A percentile compares a stretch with the other conserved stretches of the same genome.
phyloP scores from a whole-genome alignment of 106 monocot genomes.

The Allium sativum region DNA sequence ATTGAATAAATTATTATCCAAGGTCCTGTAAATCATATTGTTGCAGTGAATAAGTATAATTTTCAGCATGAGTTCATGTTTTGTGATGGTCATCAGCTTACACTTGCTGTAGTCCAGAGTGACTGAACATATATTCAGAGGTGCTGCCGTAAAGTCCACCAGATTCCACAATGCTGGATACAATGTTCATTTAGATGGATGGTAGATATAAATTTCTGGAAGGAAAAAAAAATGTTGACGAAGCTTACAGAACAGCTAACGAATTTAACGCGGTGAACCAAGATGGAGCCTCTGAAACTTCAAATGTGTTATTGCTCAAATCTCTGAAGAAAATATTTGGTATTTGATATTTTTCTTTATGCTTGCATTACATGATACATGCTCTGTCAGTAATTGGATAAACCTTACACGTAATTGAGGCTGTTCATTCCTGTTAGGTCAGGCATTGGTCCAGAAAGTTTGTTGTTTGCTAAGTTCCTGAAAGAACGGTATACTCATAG shows the following conservation, averaged over 20 bases:
- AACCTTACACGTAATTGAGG: no score
- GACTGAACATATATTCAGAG: conserved; percentile 20
- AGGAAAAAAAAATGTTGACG: background rate
- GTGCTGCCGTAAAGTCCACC: conserved; percentile 13
- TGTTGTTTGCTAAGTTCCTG: conserved; percentile 75
- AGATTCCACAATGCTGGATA: conserved; percentile 6
- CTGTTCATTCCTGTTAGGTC: no score
- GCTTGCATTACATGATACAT: conserved; percentile 41
- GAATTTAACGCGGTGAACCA: conserved; percentile 46
- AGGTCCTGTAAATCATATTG: conserved; percentile 13
- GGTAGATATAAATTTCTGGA: background rate
- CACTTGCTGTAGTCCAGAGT: conserved; percentile 26
- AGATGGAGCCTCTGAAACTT: conserved; percentile 27
- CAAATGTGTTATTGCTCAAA: conserved; percentile 79
- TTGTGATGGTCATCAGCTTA: conserved; percentile 3
- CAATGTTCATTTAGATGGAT: background rate
- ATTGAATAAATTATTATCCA: conserved; percentile 19
- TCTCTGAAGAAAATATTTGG: conserved; percentile 28
- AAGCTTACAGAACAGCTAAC: conserved; percentile 48
- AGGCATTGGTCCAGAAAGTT: conserved; percentile 51
- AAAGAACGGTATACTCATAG: background rate
- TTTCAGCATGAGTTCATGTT: background rate
- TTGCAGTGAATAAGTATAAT: background rate
- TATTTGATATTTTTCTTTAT: background rate
- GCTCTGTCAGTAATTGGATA: conserved; percentile 28